Evolutionary conservation across 257 asterid genomes (phyloP).

Genomic region (Lavandula angustifolia): DNA sequence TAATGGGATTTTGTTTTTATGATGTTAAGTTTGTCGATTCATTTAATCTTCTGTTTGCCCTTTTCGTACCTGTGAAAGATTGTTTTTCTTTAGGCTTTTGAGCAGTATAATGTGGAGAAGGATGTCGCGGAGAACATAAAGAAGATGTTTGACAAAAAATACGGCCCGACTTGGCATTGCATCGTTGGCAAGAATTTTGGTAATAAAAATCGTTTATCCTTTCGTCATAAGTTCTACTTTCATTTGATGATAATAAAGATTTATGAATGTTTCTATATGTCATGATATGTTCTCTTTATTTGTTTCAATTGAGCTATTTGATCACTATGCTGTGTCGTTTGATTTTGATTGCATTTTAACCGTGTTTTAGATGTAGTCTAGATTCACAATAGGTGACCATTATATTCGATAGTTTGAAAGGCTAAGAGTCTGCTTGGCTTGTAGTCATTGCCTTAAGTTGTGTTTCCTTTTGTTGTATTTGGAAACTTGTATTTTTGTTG

Average conservation of each 20-base stretch:
- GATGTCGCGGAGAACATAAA: slow-evolving; percentile 95
- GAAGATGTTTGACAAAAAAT: slow-evolving; percentile 87
- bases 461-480: background rate
- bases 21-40: background rate
- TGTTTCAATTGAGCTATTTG: slow-evolving; percentile 12
- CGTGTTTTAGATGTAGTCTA: slow-evolving; percentile 27
- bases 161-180: slow-evolving; percentile 99
- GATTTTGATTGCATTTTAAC: slow-evolving; percentile 5
- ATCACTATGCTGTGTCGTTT: slow-evolving; percentile 13
- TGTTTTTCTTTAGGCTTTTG: slow-evolving; percentile 68
- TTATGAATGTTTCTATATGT: slow-evolving; percentile 4
- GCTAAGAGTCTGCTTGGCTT: background rate
- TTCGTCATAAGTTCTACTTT: slow-evolving; percentile 5
- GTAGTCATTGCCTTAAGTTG: slow-evolving; percentile 4
- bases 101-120: slow-evolving; percentile 82
- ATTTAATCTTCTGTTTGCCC: background rate
- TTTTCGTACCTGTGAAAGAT: background rate
- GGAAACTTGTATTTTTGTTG: background rate
- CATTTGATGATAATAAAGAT: slow-evolving; percentile 12
- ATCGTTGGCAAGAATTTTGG: slow-evolving; percentile 99
- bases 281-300: slow-evolving; percentile 4
- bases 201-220: slow-evolving; percentile 31
- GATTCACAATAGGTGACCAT: slow-evolving; percentile 11
- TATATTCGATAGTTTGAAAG: background rate
- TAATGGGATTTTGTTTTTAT: background rate